These are phyloP conservation scores for Diversispora epigaea DNA, from an alignment of 192 early-diverging fungal species.

Conservation along the genomic window DNA sequence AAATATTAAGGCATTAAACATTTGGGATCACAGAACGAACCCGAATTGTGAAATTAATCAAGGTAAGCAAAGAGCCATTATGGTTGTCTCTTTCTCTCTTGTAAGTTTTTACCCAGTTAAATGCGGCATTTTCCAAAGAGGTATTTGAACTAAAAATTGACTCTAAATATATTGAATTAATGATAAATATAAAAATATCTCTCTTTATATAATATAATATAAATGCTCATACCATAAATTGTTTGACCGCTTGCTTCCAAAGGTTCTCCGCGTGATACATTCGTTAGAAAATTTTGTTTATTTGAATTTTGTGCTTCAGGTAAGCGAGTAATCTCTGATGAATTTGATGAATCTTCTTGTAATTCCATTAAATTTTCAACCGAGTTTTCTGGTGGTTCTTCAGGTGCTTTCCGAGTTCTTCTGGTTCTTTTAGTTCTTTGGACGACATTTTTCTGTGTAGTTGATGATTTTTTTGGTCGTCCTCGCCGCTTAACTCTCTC, in stretches of 20 bases:
- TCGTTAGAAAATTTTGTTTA: background rate
- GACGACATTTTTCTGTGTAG: background rate
- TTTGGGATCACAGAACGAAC: constrained; percentile 36
- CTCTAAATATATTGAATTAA: constrained; percentile 21
- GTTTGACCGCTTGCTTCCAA: constrained; percentile 25
- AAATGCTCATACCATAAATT: constrained; percentile 3
- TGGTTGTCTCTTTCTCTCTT: constrained; percentile 39
- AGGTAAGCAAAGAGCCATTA: constrained; percentile 57
- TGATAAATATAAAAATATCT: background rate
- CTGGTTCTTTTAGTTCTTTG: background rate
- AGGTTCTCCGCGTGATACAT: background rate
- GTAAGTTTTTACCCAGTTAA: constrained; percentile 74
- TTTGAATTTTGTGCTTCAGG: background rate
- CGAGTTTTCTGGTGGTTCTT: background rate
- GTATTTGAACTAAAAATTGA: constrained; percentile 49
- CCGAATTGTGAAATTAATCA: constrained; percentile 75
- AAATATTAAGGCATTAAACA: background rate
- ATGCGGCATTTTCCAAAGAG: constrained; percentile 60
- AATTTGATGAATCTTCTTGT: background rate
- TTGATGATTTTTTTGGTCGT: constrained; percentile 5
- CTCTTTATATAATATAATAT: background rate
- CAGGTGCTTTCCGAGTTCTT: background rate
- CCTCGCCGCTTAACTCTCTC: constrained; percentile 3
- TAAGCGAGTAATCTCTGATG: background rate
- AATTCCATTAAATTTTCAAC: background rate